Evolutionary conservation across 1,284 basidiomycete species (phyloP).

Genomic region (Trametes sp.): DNA sequence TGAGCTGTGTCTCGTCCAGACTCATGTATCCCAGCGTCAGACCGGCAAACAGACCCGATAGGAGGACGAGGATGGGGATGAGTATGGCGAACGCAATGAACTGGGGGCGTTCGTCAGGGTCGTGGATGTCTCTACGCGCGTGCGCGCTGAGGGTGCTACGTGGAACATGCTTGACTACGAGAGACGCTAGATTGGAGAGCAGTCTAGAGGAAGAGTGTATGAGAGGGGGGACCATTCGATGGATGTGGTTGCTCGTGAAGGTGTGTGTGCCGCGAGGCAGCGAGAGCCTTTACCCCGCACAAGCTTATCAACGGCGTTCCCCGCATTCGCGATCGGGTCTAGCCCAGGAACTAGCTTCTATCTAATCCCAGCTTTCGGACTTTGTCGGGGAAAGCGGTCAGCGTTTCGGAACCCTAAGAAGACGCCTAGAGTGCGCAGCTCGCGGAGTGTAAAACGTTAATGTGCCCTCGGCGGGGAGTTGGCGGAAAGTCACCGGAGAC

Average conservation of each 20-base stretch:
- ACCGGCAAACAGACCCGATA: slow-evolving; percentile 75
- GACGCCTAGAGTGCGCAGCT: not conserved
- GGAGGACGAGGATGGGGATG: slow-evolving; percentile 66
- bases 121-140: slow-evolving; percentile 44
- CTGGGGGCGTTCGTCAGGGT: slow-evolving; percentile 40
- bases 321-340: slow-evolving; percentile 16
- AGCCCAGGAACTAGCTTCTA: slow-evolving; percentile 5
- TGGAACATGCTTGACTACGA: slow-evolving; percentile 55
- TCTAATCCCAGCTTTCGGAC: slow-evolving; percentile 11
- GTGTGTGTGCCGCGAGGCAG: slow-evolving; percentile 21
- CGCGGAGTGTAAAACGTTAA: not conserved
- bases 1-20: slow-evolving; percentile 91
- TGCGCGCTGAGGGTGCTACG: slow-evolving; percentile 43
- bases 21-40: slow-evolving; percentile 92
- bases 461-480: too few relatives aligned
- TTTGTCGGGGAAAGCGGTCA: slow-evolving; percentile 3
- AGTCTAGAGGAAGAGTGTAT: slow-evolving; percentile 48
- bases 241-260: slow-evolving; percentile 27
- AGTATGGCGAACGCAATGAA: slow-evolving; percentile 59
- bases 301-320: slow-evolving; percentile 29
- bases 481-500: too few relatives aligned
- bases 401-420: not conserved
- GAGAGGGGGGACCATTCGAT: slow-evolving; percentile 43
- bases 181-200: slow-evolving; percentile 52
- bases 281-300: slow-evolving; percentile 20